Evolutionary conservation across 148 eudicot genomes (phyloP), one percentile per base, ranked within the genome.

Genomic region (Selenicereus undatus): DNA sequence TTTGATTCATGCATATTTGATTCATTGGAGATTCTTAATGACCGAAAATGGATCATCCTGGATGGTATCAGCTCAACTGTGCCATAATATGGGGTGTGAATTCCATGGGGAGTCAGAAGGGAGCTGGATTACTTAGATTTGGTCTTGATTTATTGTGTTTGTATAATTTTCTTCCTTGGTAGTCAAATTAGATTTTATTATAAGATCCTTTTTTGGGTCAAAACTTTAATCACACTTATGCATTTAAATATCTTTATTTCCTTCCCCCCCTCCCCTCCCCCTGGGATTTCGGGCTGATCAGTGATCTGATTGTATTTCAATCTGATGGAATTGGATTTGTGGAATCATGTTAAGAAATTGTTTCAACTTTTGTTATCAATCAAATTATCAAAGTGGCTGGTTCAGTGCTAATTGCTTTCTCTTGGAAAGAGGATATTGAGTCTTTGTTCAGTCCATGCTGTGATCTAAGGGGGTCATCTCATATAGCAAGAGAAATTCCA

Each of bases 161-260:
- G 82, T 83, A 74, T 56, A 79, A 2, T 17, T 56, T 16, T 17
- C 43, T 79, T 51, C 74, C 74, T 21, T 52, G 35, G 30, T 43
- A 70, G 75, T 70, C 26, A 74, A 76, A 60, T 75, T 75, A 75
- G 76, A 60, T 30, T 74, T 73, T 42, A 42, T 35, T 70, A 65
- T 79, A 52, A 74, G 73, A 81, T 78, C 68, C 74, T 26, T 36
- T 64, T 36, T 18, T 78, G 78, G 85, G 45, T 74, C 29, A 78
- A 66, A 83, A 51, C 42, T 66, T 78, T 24, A 73, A 50, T 50
- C 26, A 78, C 17, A 74, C 50, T 21, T 78, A 75, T 64, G 65
- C 36, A 35, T 27, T 64, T 64, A 7, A 26, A 48, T 74, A 65
- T 66, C 45, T 65, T 20, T 18, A 20, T 36, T 60, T 35, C 7